These are phyloP conservation scores for Claviceps fusiformis DNA, from an alignment of 2,329 filamentous ascomycete species.

Conservation along the genomic window DNA sequence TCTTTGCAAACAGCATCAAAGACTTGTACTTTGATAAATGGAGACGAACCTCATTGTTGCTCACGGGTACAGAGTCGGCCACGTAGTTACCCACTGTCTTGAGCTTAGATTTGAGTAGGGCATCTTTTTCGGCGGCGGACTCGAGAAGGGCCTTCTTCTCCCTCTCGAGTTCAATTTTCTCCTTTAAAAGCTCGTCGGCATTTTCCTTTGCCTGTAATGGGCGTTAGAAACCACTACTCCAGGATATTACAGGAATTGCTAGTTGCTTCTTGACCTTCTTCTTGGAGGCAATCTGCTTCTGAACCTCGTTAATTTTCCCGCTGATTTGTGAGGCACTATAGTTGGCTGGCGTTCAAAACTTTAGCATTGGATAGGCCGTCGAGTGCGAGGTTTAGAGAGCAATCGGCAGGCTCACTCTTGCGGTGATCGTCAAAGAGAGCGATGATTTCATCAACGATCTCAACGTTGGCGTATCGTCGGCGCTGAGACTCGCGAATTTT, in stretches of 20 bases:
- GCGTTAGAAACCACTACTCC: not conserved
- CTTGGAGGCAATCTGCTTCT: conserved; percentile 82
- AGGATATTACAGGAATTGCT: not conserved
- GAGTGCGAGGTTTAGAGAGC: not conserved
- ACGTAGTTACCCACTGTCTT: conserved; percentile 62
- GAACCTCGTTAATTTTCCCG: conserved; percentile 72
- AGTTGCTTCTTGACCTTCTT: conserved; percentile 52
- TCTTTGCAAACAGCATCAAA: not conserved
- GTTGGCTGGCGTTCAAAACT: conserved; percentile 29
- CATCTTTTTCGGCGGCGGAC: conserved; percentile 61
- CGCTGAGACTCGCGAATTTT: conserved; percentile 86
- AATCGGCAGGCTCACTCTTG: conserved; percentile 37
- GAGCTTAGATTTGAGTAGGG: conserved; percentile 60
- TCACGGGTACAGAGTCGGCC: conserved; percentile 73
- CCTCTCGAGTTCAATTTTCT: conserved; percentile 67
- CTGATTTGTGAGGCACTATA: conserved; percentile 71
- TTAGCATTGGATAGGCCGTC: not conserved
- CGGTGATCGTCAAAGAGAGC: conserved; percentile 74
- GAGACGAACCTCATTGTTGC: conserved; percentile 56
- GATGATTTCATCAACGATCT: conserved; percentile 84
- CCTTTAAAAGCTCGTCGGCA: conserved; percentile 61
- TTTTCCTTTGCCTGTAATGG: conserved; percentile 64
- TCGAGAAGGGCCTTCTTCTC: conserved; percentile 72
- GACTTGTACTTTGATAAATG: not conserved
- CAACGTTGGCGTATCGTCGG: conserved; percentile 64